Evolutionary conservation across 2,329 filamentous ascomycete genomes (phyloP), one percentile per base, ranked within the genome.

Genomic region (Aspergillus texensis): DNA sequence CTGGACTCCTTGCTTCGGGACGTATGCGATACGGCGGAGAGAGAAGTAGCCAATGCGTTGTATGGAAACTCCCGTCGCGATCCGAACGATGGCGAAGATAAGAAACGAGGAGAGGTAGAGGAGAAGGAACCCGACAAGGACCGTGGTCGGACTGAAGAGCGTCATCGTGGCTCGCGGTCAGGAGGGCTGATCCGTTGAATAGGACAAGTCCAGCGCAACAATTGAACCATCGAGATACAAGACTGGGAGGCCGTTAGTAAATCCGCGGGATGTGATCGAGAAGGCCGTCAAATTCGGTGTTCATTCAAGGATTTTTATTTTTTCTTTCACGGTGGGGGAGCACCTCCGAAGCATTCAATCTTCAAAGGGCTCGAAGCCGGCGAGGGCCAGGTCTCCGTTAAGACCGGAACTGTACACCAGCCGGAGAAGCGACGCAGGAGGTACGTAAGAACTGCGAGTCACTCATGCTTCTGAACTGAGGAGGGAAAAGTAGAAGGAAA

Each of bases 31-130:
- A 70, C 94, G 91, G 68, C 94, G 90, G 69, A 99, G 84, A 41
- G 95, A 97, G 70, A 96, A 89, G 77, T 96, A 96, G 67, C 95
- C 95, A 70, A 99, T 87, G 70, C 95, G 89, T 80, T 99, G 96
- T 68, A 99, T 97, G 6, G 95, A 99, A 62, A 99, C 84, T 65
- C 95, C 95, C 41, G 94, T 98, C 65, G 94, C 84, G 71, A 98
- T 94, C 70, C 95, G 93, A 67, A 99, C 81, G 71, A 98, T 86
- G 73, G 95, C 95, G 78, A 99, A 97, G 64, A 97, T 79, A 65
- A 99, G 89, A 75, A 99, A 99, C 66, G 94, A 93, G 66, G 89
- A 91, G 52, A 99, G 86, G 81, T 98, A 99, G 66, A 92, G 82
- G 68, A 98, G 86, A 71, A 98, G 88, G 76, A 94, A 73, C 71